Base-by-base conservation (phyloP, 1,284 basidiomycete genomes). In the Bjerkandera adusta region DNA sequence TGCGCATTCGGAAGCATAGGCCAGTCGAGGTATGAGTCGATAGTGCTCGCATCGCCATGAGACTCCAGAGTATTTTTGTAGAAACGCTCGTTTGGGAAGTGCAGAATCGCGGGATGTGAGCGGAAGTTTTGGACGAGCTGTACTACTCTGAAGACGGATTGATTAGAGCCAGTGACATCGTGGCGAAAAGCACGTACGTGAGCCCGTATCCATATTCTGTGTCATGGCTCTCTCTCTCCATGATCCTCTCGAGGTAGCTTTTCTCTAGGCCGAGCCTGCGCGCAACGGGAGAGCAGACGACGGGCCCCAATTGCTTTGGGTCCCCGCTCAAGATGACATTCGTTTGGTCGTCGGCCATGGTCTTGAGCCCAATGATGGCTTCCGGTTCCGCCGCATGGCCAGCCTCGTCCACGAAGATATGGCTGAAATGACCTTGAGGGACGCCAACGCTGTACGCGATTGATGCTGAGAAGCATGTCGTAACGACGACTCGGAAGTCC, bases 301-400 rank as follows among this genome's bases (percentile, higher is more conserved):
- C 75, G 0, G 82, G 82, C 0, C 81, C 79, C 1, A 85, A 65
- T 57, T 85, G 81, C 55, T 78, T 76, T 0, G 75, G 77, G 54
- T 85, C 83, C 0, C 83, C 82, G 4, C 76, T 75, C 0, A 84
- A 65, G 26, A 83, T 58, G 22, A 84, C 57, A 47, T 80, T 81
- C 0, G 81, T 84, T 0, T 58, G 51, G 4, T 58, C 61, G 47
- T 75, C 73, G 0, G 76, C 73, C 63, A 81, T 69, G 4, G 70
- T 75, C 57, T 73, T 76, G 55, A 84, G 76, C 0, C 74, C 68
- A 18, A 82, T 71, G 64, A 82, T 75, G 54, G 83, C 78, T 33
- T 56, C 54, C 0, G 82, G 78, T 55, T 85, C 83, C 1, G 76
- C 77, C 1, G 67, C 68, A 41, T 73, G 69, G 2, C 67, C 69